Conservation (phyloP, 1,139 yeast species). For the Magnusiomyces fungicola region DNA sequence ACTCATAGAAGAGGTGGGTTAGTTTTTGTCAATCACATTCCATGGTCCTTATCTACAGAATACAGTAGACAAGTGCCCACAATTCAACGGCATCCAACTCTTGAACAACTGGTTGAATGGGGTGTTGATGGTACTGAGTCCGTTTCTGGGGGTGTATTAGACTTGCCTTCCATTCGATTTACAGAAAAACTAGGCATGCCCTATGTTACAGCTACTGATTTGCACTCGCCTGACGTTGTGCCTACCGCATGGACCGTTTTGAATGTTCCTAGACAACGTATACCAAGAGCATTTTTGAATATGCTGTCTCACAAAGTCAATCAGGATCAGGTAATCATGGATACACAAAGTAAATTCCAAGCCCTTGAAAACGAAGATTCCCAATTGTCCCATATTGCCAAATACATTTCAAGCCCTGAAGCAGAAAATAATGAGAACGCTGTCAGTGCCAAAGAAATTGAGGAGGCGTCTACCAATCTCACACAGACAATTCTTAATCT, state of each 20-base stretch:
- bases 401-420: too few species aligned
- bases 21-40: constrained; percentile 24
- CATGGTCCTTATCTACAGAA: constrained; percentile 23
- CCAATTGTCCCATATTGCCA: too few species aligned
- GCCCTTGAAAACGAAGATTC: too few species aligned
- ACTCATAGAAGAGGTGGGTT: constrained; percentile 23
- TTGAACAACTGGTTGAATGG: constrained; percentile 21
- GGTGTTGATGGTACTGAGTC: constrained; percentile 25
- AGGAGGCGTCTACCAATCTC: too few species aligned
- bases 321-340: too few species aligned
- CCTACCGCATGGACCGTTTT: constrained; percentile 24
- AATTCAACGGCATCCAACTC: constrained; percentile 20
- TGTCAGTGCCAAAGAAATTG: too few species aligned
- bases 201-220: constrained; percentile 22
- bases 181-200: constrained; percentile 19
- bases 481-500: too few species aligned
- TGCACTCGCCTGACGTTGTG: constrained; percentile 19
- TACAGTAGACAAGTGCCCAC: constrained; percentile 18
- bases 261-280: constrained; percentile 11
- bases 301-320: too few species aligned
- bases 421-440: too few species aligned
- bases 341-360: too few species aligned
- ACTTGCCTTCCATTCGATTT: constrained; percentile 20
- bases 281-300: too few species aligned
- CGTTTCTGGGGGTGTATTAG: constrained; percentile 22